phyloP scores from a whole-genome alignment of 1,284 basidiomycete species.

The Xerocomus cyaneibrunnescens region DNA sequence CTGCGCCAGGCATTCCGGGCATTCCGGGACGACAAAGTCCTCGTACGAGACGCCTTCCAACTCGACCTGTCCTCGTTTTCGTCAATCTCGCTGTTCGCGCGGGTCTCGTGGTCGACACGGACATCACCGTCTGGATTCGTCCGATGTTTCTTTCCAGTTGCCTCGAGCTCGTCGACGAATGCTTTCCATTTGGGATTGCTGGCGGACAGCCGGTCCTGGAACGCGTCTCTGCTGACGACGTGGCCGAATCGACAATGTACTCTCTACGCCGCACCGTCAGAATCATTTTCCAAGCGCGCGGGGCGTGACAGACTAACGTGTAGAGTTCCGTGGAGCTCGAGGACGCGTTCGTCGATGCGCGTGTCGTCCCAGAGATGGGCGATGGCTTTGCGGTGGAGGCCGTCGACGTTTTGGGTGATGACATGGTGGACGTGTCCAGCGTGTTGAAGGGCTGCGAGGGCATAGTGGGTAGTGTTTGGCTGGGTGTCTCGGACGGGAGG shows the following conservation, averaged over 20 bases:
- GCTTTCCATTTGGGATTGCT: constrained; percentile 81
- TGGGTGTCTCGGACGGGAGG: constrained; percentile 75
- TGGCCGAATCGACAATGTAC: constrained; percentile 78
- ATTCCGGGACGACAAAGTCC: constrained; percentile 78
- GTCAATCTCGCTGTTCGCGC: neutral
- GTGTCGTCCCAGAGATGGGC: constrained; percentile 39
- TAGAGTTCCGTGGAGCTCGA: constrained; percentile 89
- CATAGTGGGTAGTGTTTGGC: constrained; percentile 87
- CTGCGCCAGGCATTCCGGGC: constrained; percentile 60
- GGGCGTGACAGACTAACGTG: constrained; percentile 72
- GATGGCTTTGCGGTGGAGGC: constrained; percentile 79
- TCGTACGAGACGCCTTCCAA: constrained; percentile 74
- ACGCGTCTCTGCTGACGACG: constrained; percentile 60
- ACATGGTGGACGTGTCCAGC: constrained; percentile 60
- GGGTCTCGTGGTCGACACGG: constrained; percentile 22
- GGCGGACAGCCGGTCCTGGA: constrained; percentile 70
- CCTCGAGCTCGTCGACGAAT: constrained; percentile 66
- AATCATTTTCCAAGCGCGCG: too few relatives aligned
- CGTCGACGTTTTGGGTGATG: constrained; percentile 93
- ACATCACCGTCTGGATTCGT: constrained; percentile 95
- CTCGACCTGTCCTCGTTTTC: constrained; percentile 56
- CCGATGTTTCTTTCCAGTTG: constrained; percentile 60
- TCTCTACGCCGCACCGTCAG: constrained; percentile 44
- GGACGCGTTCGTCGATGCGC: constrained; percentile 48
- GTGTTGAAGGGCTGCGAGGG: constrained; percentile 79